Conservation (phyloP, 148 eudicot species). For the Bassia scoparia region DNA sequence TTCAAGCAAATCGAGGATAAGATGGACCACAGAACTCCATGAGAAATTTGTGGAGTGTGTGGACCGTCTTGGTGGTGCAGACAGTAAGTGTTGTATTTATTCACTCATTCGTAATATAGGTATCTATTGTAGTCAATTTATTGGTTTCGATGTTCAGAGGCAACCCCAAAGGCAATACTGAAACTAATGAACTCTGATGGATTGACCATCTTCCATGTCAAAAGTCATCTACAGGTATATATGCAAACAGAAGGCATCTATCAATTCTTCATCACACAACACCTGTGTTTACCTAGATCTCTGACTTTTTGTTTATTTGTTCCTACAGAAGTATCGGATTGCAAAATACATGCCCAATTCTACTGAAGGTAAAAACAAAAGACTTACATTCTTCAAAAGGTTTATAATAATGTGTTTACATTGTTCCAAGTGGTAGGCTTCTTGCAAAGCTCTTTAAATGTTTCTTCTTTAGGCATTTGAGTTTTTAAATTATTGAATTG, state of each 20-base stretch:
- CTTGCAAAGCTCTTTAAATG: not conserved
- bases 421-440: slow-evolving; percentile 8
- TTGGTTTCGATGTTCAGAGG: slow-evolving; percentile 47
- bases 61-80: slow-evolving; percentile 73
- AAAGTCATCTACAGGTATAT: slow-evolving; percentile 88
- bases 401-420: not conserved
- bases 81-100: slow-evolving; percentile 46
- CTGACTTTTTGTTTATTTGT: slow-evolving; percentile 2
- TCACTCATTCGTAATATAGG: not conserved
- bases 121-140: slow-evolving; percentile 1
- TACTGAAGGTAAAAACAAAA: slow-evolving; percentile 35
- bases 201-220: slow-evolving; percentile 82
- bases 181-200: slow-evolving; percentile 81
- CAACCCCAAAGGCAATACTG: slow-evolving; percentile 89
- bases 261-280: not conserved
- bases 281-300: not conserved
- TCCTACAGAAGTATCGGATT: slow-evolving; percentile 53
- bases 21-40: slow-evolving; percentile 90
- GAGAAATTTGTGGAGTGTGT: slow-evolving; percentile 80
- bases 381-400: not conserved
- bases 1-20: slow-evolving; percentile 64
- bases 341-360: slow-evolving; percentile 48
- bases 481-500: not conserved
- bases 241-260: not conserved
- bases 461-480: not conserved